Percentiles rank a stretch among this genome's conserved stretches.
Conservation (phyloP, 2,329 filamentous ascomycete genomes). For the Colletotrichum endophyticum region DNA sequence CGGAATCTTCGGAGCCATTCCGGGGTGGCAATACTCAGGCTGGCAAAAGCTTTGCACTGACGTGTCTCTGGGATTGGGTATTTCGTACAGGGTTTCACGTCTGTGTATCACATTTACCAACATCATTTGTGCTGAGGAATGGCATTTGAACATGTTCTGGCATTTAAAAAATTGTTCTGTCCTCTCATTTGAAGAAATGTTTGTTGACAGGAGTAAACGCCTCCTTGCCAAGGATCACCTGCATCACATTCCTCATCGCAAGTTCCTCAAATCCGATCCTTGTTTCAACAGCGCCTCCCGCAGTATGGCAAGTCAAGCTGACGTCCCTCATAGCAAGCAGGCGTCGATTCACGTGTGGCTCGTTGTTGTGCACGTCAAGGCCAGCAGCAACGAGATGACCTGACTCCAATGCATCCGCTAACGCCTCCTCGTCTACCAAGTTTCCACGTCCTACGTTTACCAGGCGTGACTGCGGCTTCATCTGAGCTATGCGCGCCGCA, state of each 20-base stretch:
- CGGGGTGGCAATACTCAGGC: neutral
- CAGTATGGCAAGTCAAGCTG: constrained; percentile 58
- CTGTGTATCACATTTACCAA: neutral
- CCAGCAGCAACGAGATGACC: constrained; percentile 14
- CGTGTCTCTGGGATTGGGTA: neutral
- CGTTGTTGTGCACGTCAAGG: constrained; percentile 42
- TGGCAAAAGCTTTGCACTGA: neutral
- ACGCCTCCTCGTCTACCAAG: constrained; percentile 19
- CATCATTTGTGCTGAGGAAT: neutral
- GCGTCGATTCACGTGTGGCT: constrained; percentile 47
- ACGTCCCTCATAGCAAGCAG: constrained; percentile 35
- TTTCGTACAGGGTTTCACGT: neutral
- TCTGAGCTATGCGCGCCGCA: constrained; percentile 42
- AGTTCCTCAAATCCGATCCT: constrained; percentile 58
- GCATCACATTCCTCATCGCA: constrained; percentile 58
- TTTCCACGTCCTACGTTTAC: constrained; percentile 57
- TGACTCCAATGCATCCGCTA: constrained; percentile 20
- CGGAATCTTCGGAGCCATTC: neutral
- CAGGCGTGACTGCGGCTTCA: constrained; percentile 55
- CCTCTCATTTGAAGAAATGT: constrained; percentile 41
- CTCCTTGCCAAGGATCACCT: constrained; percentile 47
- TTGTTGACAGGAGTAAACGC: constrained; percentile 58
- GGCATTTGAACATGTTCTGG: neutral
- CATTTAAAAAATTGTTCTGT: neutral
- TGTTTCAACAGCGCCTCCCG: constrained; percentile 59